A percentile compares a stretch with the other conserved stretches of the same genome.
Conservation (phyloP, 2,329 filamentous ascomycete genomes). For the Cladophialophora carrionii region DNA sequence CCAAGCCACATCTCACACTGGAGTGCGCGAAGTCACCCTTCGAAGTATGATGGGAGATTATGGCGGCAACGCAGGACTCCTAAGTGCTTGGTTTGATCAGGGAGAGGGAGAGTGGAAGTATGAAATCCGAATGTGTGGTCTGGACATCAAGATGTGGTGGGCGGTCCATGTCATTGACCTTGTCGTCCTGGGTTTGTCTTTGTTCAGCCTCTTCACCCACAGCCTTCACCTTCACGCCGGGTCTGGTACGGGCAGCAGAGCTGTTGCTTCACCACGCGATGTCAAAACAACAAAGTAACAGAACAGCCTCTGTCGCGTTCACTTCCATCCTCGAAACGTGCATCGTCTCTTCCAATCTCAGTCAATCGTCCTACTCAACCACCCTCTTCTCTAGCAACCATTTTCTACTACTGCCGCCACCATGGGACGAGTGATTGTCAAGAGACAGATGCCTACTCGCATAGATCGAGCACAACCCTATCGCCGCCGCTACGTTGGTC, state of each 20-base stretch:
- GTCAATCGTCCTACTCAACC: not conserved
- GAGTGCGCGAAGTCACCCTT: slow-evolving; percentile 85
- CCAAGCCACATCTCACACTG: slow-evolving; percentile 49
- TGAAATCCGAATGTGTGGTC: slow-evolving; percentile 74
- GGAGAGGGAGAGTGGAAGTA: slow-evolving; percentile 74
- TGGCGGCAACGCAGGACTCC: slow-evolving; percentile 84
- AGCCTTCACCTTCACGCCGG: not conserved
- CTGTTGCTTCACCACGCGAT: not conserved
- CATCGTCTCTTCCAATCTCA: not conserved
- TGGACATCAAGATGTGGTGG: slow-evolving; percentile 95
- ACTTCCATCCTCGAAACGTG: not conserved
- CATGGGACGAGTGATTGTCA: not conserved
- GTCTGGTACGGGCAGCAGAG: not conserved
- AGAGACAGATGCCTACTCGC: not conserved
- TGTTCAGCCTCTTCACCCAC: slow-evolving; percentile 15
- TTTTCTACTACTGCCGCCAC: not conserved
- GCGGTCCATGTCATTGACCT: slow-evolving; percentile 75
- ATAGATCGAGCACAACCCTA: not conserved
- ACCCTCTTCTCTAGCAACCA: not conserved
- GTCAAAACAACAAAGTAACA: slow-evolving; percentile 1
- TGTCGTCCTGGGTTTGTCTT: slow-evolving; percentile 45
- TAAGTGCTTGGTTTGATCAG: slow-evolving; percentile 87
- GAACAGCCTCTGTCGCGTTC: not conserved
- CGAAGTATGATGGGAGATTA: slow-evolving; percentile 98
- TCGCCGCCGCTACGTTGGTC: not conserved